These are phyloP conservation scores for Botrytis byssoidea DNA, from an alignment of 2,329 filamentous ascomycete species.

Conservation along the genomic window DNA sequence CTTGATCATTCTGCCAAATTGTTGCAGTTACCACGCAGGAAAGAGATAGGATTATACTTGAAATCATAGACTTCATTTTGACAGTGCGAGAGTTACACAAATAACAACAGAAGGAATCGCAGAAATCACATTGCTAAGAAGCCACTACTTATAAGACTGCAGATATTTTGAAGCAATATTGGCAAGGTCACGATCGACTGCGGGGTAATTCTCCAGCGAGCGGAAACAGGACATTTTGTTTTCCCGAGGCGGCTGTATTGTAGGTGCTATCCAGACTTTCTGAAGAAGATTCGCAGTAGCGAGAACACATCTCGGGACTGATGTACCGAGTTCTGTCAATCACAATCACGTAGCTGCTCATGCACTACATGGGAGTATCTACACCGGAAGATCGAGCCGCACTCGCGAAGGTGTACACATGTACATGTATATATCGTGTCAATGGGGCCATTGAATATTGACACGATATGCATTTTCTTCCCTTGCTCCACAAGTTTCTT, in stretches of 20 bases:
- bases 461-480: not conserved
- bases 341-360: not conserved
- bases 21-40: conserved; percentile 26
- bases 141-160: not conserved
- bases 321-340: not conserved
- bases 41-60: conserved; percentile 9
- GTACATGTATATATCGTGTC: not conserved
- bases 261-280: not conserved
- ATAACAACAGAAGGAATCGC: not conserved
- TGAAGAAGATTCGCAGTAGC: not conserved
- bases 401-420: not conserved
- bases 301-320: conserved; percentile 1
- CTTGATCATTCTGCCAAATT: conserved; percentile 40
- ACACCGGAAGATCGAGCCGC: not conserved
- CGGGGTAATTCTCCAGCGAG: conserved; percentile 8
- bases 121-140: not conserved
- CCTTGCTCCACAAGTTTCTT: not conserved
- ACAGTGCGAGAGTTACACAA: not conserved
- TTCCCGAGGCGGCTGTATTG: conserved; percentile 19
- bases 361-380: not conserved
- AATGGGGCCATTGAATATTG: not conserved
- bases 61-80: conserved; percentile 25
- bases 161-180: not conserved
- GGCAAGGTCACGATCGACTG: conserved; percentile 1
- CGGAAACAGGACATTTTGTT: conserved; percentile 1